These are phyloP conservation scores for Helotiales sp. DNA, from an alignment of 2,329 filamentous ascomycete species.

Conservation along the genomic window DNA sequence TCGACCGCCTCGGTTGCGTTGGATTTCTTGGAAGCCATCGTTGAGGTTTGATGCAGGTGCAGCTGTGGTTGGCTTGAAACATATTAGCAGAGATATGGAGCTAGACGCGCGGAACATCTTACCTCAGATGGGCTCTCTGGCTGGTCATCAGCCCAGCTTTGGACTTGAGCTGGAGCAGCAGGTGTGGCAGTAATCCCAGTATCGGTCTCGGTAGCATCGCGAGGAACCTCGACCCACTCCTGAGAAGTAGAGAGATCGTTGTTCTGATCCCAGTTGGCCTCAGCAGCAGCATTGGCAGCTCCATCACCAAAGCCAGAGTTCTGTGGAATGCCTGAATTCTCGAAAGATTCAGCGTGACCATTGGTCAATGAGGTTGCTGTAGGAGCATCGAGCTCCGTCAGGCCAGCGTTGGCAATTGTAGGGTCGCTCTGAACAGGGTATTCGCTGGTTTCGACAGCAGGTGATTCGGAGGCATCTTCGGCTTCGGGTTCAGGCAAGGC, in stretches of 20 bases:
- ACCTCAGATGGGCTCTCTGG: slow-evolving; percentile 52
- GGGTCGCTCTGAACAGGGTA: slow-evolving; percentile 56
- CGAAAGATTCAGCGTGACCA: slow-evolving; percentile 43
- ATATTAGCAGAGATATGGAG: slow-evolving; percentile 12
- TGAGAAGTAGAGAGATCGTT: slow-evolving; percentile 36
- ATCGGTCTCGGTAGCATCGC: slow-evolving; percentile 74
- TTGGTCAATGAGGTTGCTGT: slow-evolving; percentile 42
- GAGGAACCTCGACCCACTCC: slow-evolving; percentile 61
- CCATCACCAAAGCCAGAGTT: slow-evolving; percentile 53
- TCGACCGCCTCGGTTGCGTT: slow-evolving; percentile 52
- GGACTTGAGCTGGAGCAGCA: slow-evolving; percentile 52
- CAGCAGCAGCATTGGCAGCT: slow-evolving; percentile 61
- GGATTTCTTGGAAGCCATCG: slow-evolving; percentile 75
- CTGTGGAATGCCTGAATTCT: slow-evolving; percentile 41
- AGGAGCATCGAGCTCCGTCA: slow-evolving; percentile 64
- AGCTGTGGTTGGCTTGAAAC: slow-evolving; percentile 29
- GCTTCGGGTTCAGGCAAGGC: slow-evolving; percentile 33
- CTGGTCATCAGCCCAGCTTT: slow-evolving; percentile 83
- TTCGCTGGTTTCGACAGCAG: slow-evolving; percentile 37
- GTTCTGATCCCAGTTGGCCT: slow-evolving; percentile 62
- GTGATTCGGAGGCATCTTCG: slow-evolving; percentile 33
- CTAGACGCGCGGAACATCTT: slow-evolving; percentile 27
- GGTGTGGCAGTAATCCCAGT: slow-evolving; percentile 60
- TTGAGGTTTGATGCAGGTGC: slow-evolving; percentile 44
- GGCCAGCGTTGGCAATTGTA: slow-evolving; percentile 63